These are phyloP conservation scores for Dioscorea zingiberensis DNA, from an alignment of 106 monocot species.

Conservation along the genomic window DNA sequence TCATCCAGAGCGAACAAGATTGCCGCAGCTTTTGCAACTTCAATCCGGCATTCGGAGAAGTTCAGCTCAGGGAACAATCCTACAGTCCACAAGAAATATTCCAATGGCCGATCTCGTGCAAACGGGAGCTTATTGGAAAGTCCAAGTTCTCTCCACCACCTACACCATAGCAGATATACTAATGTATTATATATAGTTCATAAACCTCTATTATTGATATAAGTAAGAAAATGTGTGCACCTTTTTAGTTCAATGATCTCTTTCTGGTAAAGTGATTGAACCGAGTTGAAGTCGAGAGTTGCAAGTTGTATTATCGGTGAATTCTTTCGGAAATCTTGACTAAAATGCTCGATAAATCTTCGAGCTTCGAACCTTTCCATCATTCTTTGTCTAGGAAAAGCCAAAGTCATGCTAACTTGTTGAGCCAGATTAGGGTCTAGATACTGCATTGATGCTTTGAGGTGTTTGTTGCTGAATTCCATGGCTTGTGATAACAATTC, in stretches of 20 bases:
- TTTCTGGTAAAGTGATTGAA: constrained; percentile 6
- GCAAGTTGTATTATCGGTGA: constrained; percentile 10
- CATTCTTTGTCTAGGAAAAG: constrained; percentile 3
- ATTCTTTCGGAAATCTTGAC: no score
- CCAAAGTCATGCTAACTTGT: not conserved
- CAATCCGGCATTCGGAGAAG: constrained; percentile 10
- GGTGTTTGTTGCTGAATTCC: constrained; percentile 7
- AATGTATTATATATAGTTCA: no score
- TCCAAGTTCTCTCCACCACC: constrained; percentile 21
- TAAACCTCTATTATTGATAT: no score
- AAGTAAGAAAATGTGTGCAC: not conserved
- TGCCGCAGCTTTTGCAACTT: constrained; percentile 14
- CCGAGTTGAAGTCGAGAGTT: constrained; percentile 1
- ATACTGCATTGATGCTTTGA: not conserved
- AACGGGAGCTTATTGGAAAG: constrained; percentile 14
- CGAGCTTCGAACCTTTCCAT: constrained; percentile 4
- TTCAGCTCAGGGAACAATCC: constrained; percentile 18
- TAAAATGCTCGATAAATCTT: not conserved
- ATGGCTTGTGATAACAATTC: constrained; percentile 20
- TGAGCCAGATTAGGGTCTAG: not conserved
- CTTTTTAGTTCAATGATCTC: constrained; percentile 1
- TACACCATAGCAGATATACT: not conserved
- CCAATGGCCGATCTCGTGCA: constrained; percentile 20
- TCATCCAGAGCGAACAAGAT: constrained; percentile 14
- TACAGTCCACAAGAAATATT: constrained; percentile 20